Base-by-base conservation (phyloP, 140 eudicot species). In the Flaveria floridana region DNA sequence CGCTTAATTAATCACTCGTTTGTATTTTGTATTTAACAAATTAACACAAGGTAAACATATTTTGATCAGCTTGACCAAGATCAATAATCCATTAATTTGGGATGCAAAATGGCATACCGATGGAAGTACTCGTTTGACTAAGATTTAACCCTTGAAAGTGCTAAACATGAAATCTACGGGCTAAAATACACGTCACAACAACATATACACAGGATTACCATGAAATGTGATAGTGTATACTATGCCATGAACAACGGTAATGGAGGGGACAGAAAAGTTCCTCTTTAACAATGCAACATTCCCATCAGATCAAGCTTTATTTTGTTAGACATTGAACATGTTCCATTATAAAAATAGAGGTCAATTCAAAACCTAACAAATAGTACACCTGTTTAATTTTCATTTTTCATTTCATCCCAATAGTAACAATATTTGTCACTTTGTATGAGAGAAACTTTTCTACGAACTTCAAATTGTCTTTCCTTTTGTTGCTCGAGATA, bases 201-300 rank as follows among this genome's bases (percentile, higher is more conserved):
- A 1, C 19, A 25, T 61, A 25, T 26, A 12, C 42, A 13, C 26
- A 25, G 42, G 25, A 70, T 70, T 39, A 57, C 34, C 77, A 41
- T 62, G 51, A 63, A 74, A 3, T 30, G 39, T 30, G 39, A 30
- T 3, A 57, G 50, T 73, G 52, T 41, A 73, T 18, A 25, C 42
- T 44, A 62, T 61, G 55, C 3, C 78, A 6, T 62, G 76, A 23
- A 64, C 64, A 64, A 75, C 0, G 42, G 65, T 48, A 48, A 28
- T 64, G 79, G 79, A 63, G 79, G 72, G 64, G 79, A 47, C 79
- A 75, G n/a, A 75, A 26, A 50, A 48, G 68, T 48, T 74, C 71
- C 44, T 46, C 10, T 44, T 25, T 74, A 44, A 16, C 30, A 62
- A 44, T 25, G 62, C 59, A 62, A 61, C 58, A 25, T 25, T 20